Percentiles rank a stretch among this genome's conserved stretches.
These are phyloP conservation scores for Hypoxylon intermedium DNA, from an alignment of 495 filamentous ascomycete species.

Conservation along the genomic window DNA sequence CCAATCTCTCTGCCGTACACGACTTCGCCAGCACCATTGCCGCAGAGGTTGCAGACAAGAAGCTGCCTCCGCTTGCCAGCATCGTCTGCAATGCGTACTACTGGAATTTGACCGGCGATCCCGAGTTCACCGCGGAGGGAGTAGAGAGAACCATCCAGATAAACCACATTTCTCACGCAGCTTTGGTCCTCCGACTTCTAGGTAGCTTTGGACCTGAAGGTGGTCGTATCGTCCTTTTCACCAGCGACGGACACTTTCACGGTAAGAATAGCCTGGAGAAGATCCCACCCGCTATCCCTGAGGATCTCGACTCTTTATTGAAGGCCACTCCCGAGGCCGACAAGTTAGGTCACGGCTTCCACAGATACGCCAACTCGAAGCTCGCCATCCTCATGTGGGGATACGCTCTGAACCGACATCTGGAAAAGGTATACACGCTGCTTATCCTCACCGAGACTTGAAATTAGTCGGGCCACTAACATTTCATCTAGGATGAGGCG, in stretches of 20 bases:
- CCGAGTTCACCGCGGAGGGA: conserved; percentile 51
- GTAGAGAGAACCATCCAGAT: conserved; percentile 56
- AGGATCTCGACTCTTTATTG: conserved; percentile 36
- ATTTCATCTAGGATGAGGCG: conserved; percentile 33
- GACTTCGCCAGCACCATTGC: conserved; percentile 44
- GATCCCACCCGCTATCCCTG: conserved; percentile 40
- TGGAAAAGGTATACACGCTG: conserved; percentile 47
- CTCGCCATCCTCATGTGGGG: conserved; percentile 54
- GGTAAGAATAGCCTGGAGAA: conserved; percentile 52
- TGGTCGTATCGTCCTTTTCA: conserved; percentile 52
- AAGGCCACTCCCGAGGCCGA: conserved; percentile 31
- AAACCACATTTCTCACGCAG: conserved; percentile 52
- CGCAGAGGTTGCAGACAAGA: conserved; percentile 39
- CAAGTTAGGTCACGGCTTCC: conserved; percentile 50
- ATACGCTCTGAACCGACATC: conserved; percentile 51
- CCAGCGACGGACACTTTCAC: conserved; percentile 48
- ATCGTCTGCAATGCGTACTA: conserved; percentile 58
- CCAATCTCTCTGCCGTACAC: conserved; percentile 45
- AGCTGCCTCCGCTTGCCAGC: conserved; percentile 45
- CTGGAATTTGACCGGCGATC: conserved; percentile 47
- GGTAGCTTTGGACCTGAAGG: conserved; percentile 50
- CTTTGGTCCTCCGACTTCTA: conserved; percentile 53
- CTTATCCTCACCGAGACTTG: not conserved
- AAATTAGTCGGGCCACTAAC: not conserved
- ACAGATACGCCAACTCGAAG: conserved; percentile 55